Evolutionary conservation across 495 filamentous ascomycete species (phyloP).

Genomic region (Lophiotrema nucula): DNA sequence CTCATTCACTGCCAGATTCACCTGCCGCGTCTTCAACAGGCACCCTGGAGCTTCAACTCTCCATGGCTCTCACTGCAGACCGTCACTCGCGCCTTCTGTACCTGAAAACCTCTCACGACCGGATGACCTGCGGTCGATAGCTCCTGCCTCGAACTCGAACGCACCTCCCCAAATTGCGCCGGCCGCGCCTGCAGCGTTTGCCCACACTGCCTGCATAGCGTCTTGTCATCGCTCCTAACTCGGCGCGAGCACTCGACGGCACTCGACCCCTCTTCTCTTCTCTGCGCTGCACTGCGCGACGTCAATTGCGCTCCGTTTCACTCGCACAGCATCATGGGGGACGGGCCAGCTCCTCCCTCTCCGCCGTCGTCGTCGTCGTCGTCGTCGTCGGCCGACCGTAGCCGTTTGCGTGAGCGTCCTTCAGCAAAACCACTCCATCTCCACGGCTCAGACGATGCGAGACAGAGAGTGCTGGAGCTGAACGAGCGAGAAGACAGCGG

Average conservation of each 20-base stretch:
- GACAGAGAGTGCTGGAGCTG: slow-evolving; percentile 26
- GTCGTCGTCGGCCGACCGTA: no score
- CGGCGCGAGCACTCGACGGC: no score
- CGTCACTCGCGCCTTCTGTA: not conserved
- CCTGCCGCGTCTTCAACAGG: not conserved
- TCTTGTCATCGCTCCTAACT: not conserved
- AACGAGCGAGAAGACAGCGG: slow-evolving; percentile 43
- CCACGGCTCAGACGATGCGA: slow-evolving; percentile 14
- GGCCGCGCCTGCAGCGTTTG: not conserved
- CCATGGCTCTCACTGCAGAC: slow-evolving; percentile 3
- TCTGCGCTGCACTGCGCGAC: not conserved
- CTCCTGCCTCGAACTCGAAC: no score
- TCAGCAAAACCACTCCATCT: slow-evolving; percentile 14
- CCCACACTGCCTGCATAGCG: not conserved
- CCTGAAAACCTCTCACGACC: no score
- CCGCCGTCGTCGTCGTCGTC: no score
- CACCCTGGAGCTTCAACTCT: slow-evolving; percentile 9
- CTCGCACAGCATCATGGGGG: slow-evolving; percentile 16
- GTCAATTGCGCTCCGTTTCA: slow-evolving; percentile 11
- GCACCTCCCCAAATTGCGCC: no score
- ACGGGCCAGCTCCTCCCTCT: no score
- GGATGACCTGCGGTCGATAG: no score
- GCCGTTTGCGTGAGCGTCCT: slow-evolving; percentile 9
- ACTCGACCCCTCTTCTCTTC: not conserved
- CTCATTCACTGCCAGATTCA: no score